Evolutionary conservation across 164 flowering plant genomes (phyloP), one percentile per base, ranked within the genome.

Genomic region (Kingdonia uniflora): DNA sequence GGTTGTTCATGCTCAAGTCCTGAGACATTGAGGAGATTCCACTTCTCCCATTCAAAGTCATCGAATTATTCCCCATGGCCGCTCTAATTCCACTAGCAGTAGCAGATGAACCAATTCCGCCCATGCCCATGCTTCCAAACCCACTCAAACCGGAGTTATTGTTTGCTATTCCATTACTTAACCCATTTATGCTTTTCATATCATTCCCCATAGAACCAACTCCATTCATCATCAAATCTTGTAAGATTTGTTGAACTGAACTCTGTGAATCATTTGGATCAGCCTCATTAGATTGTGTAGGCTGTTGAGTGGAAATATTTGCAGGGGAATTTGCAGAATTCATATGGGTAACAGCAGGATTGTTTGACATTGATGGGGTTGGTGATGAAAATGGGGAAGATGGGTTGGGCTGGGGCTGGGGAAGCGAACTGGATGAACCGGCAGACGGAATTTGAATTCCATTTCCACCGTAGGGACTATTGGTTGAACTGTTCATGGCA

Each of bases 231-330:
- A 92, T 79, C 77, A 86, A 79, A 19, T 83, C 90, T 14, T 87
- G 89, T 49, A 94, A 56, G 41, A 94, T 77, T 65, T 89, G 89
- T 71, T 89, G 95, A 19, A 94, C 95, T 16, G 96, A 85, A 56
- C 90, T 87, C 60, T 87, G 95, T 0, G 95, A 68, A 26, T 94
- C 99, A 62, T 65, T 74, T 8, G 78, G 72, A 24, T 86, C 96
- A 33, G 71, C 80, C 35, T 82, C 95, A 52, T 67, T 60, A 11
- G 91, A 76, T 42, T 75, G 74, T 22, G 79, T 56, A 40, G 80
- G 70, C 61, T 74, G 81, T 50, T 63, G 75, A 59, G 75, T 39
- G 2, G 84, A 47, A 1, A 77, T 68, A 64, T 74, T 85, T 6
- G 82, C 82, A 1, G 89, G 89, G 14, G 96, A 84, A 65, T 71